Percentiles rank a stretch among this genome's conserved stretches.
These are phyloP conservation scores for Glutinoglossum americanum DNA, from an alignment of 495 filamentous ascomycete species.

Conservation along the genomic window DNA sequence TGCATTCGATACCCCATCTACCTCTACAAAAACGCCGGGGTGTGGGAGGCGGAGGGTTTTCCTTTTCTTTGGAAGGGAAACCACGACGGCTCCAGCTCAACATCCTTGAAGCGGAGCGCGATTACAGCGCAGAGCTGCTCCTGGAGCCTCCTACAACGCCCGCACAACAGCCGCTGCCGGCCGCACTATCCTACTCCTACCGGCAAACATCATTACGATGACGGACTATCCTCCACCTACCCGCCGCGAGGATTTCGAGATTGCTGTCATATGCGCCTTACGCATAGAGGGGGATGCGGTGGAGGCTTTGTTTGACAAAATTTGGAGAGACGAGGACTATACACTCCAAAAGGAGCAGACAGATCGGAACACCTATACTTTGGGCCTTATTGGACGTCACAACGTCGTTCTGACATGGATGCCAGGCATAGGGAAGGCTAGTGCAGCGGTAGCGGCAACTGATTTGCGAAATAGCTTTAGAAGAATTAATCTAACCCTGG, in stretches of 20 bases:
- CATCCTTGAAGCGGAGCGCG: too few species aligned
- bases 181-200: too few species aligned
- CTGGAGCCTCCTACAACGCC: too few species aligned
- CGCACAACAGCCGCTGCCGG: too few species aligned
- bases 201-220: neutral
- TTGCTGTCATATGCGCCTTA: neutral
- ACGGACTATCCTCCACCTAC: neutral
- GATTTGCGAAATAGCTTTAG: slow-evolving; percentile 16
- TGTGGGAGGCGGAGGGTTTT: too few species aligned
- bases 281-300: neutral
- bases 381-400: slow-evolving; percentile 17
- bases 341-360: neutral
- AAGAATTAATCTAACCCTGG: slow-evolving; percentile 9
- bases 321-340: neutral
- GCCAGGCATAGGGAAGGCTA: slow-evolving; percentile 17
- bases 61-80: too few species aligned
- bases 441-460: slow-evolving; percentile 13
- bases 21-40: too few species aligned
- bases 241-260: neutral
- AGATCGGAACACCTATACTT: slow-evolving; percentile 18
- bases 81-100: too few species aligned
- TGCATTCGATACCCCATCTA: too few species aligned
- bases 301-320: neutral
- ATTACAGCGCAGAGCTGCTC: too few species aligned
- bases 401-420: slow-evolving; percentile 19